Evolutionary conservation across 2,329 filamentous ascomycete genomes (phyloP).

Genomic region (Phialophora chinensis): DNA sequence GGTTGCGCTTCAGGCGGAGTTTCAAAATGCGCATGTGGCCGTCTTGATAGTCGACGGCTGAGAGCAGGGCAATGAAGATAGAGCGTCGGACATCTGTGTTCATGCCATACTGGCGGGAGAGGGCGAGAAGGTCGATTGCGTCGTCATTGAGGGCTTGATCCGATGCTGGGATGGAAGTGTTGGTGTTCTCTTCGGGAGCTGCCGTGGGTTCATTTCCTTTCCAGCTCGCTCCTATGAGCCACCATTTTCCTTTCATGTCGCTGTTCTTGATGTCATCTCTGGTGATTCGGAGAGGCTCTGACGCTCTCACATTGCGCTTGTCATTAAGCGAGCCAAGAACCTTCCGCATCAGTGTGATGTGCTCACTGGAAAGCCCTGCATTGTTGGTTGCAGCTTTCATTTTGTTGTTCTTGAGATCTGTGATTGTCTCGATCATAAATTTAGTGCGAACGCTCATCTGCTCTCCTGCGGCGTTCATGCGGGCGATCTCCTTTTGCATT

Average conservation of each 20-base stretch:
- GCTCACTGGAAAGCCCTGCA: constrained; percentile 76
- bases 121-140: constrained; percentile 68
- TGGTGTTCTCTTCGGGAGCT: constrained; percentile 31
- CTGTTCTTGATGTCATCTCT: constrained; percentile 81
- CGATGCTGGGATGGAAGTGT: constrained; percentile 26
- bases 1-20: constrained; percentile 81
- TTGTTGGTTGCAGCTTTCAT: constrained; percentile 76
- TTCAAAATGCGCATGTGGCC: constrained; percentile 80
- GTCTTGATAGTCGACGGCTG: constrained; percentile 80
- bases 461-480: constrained; percentile 66
- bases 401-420: constrained; percentile 91
- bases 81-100: constrained; percentile 84
- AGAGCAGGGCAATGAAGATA: constrained; percentile 93
- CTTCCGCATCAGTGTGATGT: constrained; percentile 88
- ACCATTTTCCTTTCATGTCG: constrained; percentile 94
- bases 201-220: constrained; percentile 51
- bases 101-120: constrained; percentile 83
- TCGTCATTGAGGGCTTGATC: constrained; percentile 44
- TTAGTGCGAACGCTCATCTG: constrained; percentile 81
- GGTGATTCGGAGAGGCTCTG: constrained; percentile 80
- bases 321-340: constrained; percentile 77
- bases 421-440: constrained; percentile 97
- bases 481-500: constrained; percentile 73
- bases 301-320: constrained; percentile 66
- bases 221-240: constrained; percentile 97